Evolutionary conservation across 2,329 filamentous ascomycete species (phyloP), one percentile per base, ranked within the genome.

Genomic region (Cladorrhinum sp.): DNA sequence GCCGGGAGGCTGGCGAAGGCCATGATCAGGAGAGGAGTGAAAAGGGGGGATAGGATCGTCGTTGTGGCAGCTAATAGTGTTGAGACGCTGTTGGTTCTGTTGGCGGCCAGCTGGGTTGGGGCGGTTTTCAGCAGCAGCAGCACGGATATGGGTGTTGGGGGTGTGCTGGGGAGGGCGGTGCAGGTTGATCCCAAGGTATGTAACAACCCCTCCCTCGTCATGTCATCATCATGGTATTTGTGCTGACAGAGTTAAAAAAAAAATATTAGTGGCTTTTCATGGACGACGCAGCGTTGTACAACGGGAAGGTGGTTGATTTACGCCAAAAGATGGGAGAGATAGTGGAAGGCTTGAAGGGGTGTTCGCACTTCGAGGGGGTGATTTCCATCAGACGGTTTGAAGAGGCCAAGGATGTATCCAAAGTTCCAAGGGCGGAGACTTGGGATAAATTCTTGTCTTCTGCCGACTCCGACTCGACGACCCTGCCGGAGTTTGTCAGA

Each of bases 71-170:
- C 86, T 23, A 92, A 94, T 66, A 88, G 86, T 42, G 79, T 91
- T 36, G 88, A 92, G 72, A 93, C 91, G 0, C 75, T 92, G 59
- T 77, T 86, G 1, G 83, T 92, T 1, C 89, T 90, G 69, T 77
- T 91, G 61, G 91, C 89, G 0, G 82, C 86, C 0, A 83, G 83
- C 1, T 86, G 88, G 73, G 69, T 95, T 1, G 92, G 92, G 0
- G 91, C 81, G 0, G 72, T 96, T 1, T 95, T 95, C 71, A 90
- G 86, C 66, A 89, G 85, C 53, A 88, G 84, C 57, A 90, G 87
- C 7, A 94, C 91, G 0, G 91, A 96, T 73, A 95, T 95, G 87
- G 91, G 91, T 0, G 86, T 88, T 14, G 86, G 87, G 64, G 91
- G 91, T 0, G 83, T 96, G 18, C 68, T 96, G 67, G 90, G 95